phyloP scores from a whole-genome alignment of 768 basidiomycete genomes.

The Boletus fagicola region DNA sequence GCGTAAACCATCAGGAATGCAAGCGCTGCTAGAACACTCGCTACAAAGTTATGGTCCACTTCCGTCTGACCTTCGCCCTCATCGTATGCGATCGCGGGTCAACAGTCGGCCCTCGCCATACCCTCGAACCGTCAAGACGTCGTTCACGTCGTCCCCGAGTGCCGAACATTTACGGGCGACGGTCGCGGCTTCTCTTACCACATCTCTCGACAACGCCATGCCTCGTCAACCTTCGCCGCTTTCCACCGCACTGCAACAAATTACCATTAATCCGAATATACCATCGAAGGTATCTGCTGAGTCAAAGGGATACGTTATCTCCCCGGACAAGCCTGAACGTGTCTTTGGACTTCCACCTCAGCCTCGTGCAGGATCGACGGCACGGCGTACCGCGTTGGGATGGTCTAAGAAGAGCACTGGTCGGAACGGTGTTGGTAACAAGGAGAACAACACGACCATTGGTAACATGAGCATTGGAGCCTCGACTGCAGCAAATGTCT shows the following conservation, averaged over 20 bases:
- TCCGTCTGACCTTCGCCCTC: conserved; percentile 66
- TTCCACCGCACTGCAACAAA: conserved; percentile 41
- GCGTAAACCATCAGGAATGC: conserved; percentile 60
- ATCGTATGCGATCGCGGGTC: conserved; percentile 62
- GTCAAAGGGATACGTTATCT: conserved; percentile 35
- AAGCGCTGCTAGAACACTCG: conserved; percentile 70
- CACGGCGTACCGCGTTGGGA: conserved; percentile 56
- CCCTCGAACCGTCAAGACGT: conserved; percentile 50
- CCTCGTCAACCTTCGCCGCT: conserved; percentile 20
- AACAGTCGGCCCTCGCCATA: conserved; percentile 75
- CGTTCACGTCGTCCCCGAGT: conserved; percentile 36
- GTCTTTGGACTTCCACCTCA: conserved; percentile 34
- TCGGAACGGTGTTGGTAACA: conserved; percentile 51
- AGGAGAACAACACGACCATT: conserved; percentile 44
- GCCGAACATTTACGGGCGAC: conserved; percentile 38
- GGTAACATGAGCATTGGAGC: conserved; percentile 5
- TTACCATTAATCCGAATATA: conserved; percentile 44
- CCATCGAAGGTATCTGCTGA: conserved; percentile 24
- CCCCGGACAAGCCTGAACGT: conserved; percentile 31
- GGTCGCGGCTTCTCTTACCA: conserved; percentile 18
- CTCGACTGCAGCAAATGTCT: conserved; percentile 17
- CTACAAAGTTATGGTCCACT: conserved; percentile 69
- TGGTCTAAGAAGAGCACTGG: conserved; percentile 62
- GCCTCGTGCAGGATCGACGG: conserved; percentile 53
- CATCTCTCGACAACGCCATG: conserved; percentile 16